phyloP scores from a whole-genome alignment of 2,329 filamentous ascomycete genomes.

The Dothiorella sarmentorum region DNA sequence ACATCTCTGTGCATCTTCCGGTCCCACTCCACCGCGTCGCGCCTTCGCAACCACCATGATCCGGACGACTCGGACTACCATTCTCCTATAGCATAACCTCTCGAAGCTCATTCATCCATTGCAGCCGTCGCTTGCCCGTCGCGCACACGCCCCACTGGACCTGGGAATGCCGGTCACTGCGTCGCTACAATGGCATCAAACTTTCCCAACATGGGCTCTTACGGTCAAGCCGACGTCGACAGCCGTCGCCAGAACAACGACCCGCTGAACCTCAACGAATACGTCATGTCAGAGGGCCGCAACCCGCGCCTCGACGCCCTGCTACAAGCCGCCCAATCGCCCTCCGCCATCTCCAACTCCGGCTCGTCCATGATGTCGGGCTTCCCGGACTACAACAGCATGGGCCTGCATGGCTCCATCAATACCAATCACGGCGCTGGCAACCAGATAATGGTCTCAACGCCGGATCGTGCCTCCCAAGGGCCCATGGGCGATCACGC shows the following conservation, averaged over 20 bases:
- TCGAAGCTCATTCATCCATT: background rate
- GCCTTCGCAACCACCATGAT: slow-evolving; percentile 8
- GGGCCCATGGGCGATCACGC: background rate
- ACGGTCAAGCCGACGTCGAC: slow-evolving; percentile 21
- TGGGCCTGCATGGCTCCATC: background rate
- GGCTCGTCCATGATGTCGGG: slow-evolving; percentile 22
- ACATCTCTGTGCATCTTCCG: no score
- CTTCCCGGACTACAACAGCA: slow-evolving; percentile 3
- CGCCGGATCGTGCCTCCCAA: background rate
- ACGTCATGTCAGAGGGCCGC: slow-evolving; percentile 32
- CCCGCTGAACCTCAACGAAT: slow-evolving; percentile 34
- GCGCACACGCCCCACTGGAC: background rate
- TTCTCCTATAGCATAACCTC: background rate
- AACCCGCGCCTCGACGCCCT: slow-evolving; percentile 23
- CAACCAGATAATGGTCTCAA: background rate
- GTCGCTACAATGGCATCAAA: slow-evolving; percentile 28
- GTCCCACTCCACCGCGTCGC: background rate
- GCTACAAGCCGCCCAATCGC: slow-evolving; percentile 20
- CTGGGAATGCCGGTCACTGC: slow-evolving; percentile 5
- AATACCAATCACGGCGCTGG: background rate
- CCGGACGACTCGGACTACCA: background rate
- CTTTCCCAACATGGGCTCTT: slow-evolving; percentile 24
- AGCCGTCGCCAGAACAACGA: slow-evolving; percentile 28
- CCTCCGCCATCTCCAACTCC: slow-evolving; percentile 23
- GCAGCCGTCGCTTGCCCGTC: background rate